Evolutionary conservation across 2,329 filamentous ascomycete species (phyloP).

Genomic region (Calonectria henricotiae): DNA sequence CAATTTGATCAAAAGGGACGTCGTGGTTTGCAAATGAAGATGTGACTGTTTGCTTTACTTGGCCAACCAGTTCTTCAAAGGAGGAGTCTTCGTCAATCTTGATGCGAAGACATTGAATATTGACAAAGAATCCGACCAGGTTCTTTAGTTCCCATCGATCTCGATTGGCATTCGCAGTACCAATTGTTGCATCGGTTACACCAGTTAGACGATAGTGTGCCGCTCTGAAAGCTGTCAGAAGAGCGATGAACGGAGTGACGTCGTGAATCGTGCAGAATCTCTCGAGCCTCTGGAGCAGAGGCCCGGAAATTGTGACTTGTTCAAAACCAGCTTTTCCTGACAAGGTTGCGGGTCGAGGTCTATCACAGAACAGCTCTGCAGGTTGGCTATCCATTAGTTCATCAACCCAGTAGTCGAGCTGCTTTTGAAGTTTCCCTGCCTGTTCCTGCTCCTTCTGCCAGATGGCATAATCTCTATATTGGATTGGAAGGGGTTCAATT

Average conservation of each 20-base stretch:
- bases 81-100: conserved; percentile 29
- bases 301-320: neutral
- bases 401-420: neutral
- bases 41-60: neutral
- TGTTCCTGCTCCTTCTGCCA: neutral
- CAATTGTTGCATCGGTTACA: conserved; percentile 44
- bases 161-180: conserved; percentile 44
- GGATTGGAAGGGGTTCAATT: neutral
- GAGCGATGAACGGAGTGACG: neutral
- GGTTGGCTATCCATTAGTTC: neutral
- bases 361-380: neutral
- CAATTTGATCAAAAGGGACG: neutral
- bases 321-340: neutral
- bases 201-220: conserved; percentile 20
- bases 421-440: neutral
- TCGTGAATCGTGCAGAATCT: neutral
- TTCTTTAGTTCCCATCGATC: conserved; percentile 40
- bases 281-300: neutral
- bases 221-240: conserved; percentile 42
- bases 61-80: neutral
- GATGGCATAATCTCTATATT: neutral
- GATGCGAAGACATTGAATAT: conserved; percentile 45
- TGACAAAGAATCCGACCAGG: conserved; percentile 51
- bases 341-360: neutral
- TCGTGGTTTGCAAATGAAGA: neutral